Conservation (phyloP, 2,329 filamentous ascomycete genomes). For the Paracoccidioides brasiliensis region DNA sequence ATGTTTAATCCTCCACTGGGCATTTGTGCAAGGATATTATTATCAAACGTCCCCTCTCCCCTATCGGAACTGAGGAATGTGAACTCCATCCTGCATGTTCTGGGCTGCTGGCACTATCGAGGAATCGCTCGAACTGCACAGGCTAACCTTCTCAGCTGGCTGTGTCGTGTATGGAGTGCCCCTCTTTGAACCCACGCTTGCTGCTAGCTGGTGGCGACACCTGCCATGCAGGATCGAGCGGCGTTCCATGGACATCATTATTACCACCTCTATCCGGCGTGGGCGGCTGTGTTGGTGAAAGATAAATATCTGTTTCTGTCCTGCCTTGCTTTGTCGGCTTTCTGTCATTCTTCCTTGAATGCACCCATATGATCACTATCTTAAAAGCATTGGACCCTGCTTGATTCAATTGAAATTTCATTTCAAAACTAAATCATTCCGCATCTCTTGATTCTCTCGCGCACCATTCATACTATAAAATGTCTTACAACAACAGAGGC, state of each 20-base stretch:
- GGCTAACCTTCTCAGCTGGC: neutral
- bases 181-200: neutral
- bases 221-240: neutral
- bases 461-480: neutral
- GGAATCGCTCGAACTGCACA: neutral
- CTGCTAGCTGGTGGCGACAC: neutral
- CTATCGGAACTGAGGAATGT: neutral
- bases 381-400: neutral
- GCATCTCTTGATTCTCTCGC: neutral
- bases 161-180: too few relatives aligned
- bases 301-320: neutral
- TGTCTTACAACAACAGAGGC: constrained; percentile 1
- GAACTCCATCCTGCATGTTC: neutral
- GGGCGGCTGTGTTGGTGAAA: neutral
- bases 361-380: neutral
- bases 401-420: neutral
- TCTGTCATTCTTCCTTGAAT: neutral
- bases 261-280: neutral
- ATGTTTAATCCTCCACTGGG: neutral
- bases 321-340: neutral
- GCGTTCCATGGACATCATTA: neutral
- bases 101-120: neutral
- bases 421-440: neutral
- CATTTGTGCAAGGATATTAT: neutral
- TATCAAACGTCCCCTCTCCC: neutral